A percentile compares a stretch with the other conserved stretches of the same genome.
These are phyloP conservation scores for Mycena albidolilacea DNA, from an alignment of 768 basidiomycete species.

Conservation along the genomic window DNA sequence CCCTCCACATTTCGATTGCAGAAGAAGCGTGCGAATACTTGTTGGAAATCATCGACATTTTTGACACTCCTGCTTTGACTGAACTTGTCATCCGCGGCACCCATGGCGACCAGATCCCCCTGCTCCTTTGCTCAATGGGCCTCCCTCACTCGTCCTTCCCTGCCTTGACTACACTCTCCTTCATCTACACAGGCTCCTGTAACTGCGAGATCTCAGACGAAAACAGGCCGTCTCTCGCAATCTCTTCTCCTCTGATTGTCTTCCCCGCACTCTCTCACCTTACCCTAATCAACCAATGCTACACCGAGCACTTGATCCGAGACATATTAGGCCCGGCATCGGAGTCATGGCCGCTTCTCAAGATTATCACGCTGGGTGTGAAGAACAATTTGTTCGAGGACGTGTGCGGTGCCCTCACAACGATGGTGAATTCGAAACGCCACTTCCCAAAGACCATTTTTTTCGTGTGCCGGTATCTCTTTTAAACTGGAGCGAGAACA, in stretches of 20 bases:
- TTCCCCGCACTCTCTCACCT: neutral
- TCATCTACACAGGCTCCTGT: neutral
- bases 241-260: neutral
- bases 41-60: neutral
- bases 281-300: neutral
- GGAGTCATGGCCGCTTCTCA: neutral
- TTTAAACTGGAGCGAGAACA: neutral
- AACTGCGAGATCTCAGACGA: neutral
- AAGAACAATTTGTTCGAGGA: neutral
- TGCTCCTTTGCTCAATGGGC: neutral
- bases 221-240: neutral
- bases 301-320: neutral
- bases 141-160: slow-evolving; percentile 1
- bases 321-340: neutral
- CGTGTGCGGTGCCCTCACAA: neutral
- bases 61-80: neutral
- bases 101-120: slow-evolving; percentile 5
- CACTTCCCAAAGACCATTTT: neutral
- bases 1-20: neutral
- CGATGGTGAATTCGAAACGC: neutral
- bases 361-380: neutral
- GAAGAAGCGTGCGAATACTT: neutral
- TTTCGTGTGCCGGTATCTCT: neutral
- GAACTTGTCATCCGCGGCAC: neutral
- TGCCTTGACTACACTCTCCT: neutral